Conservation (phyloP, 2,329 filamentous ascomycete species). For the Clonostachys chloroleuca region DNA sequence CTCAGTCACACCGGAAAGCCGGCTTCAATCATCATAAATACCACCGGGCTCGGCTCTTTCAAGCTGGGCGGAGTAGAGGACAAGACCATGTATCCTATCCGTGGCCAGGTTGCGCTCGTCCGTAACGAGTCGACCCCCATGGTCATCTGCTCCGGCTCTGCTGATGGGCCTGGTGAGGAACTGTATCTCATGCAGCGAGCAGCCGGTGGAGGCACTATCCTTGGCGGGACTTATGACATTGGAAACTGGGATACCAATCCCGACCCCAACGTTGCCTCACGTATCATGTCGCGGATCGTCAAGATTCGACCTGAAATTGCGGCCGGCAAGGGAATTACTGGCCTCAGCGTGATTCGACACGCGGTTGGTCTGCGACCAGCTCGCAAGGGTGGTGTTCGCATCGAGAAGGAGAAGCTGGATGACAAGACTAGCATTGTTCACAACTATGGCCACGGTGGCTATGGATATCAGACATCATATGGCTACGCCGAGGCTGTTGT, state of each 20-base stretch:
- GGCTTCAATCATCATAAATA: conserved; percentile 71
- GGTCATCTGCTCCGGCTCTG: conserved; percentile 57
- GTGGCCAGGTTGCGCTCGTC: conserved; percentile 84
- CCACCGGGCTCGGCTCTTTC: conserved; percentile 72
- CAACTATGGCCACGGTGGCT: conserved; percentile 75
- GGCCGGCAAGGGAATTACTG: conserved; percentile 63
- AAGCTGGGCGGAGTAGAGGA: conserved; percentile 82
- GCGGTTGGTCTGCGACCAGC: conserved; percentile 78
- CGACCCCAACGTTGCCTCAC: conserved; percentile 70
- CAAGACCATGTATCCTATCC: conserved; percentile 59
- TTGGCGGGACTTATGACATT: conserved; percentile 80
- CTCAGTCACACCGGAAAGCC: conserved; percentile 44
- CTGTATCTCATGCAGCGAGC: conserved; percentile 81
- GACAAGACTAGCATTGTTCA: conserved; percentile 61
- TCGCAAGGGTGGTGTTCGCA: conserved; percentile 65
- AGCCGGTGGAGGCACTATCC: conserved; percentile 69
- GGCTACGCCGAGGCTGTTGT: conserved; percentile 66
- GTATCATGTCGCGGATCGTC: conserved; percentile 79
- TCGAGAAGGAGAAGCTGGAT: conserved; percentile 58
- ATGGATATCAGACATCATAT: conserved; percentile 69
- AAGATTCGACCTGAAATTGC: conserved; percentile 61
- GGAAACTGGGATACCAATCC: conserved; percentile 74
- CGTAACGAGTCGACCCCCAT: conserved; percentile 53
- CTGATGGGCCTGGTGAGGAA: conserved; percentile 68
- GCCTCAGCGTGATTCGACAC: conserved; percentile 74